phyloP scores from a whole-genome alignment of 768 basidiomycete species.

The Leucocoprinus birnbaumii region DNA sequence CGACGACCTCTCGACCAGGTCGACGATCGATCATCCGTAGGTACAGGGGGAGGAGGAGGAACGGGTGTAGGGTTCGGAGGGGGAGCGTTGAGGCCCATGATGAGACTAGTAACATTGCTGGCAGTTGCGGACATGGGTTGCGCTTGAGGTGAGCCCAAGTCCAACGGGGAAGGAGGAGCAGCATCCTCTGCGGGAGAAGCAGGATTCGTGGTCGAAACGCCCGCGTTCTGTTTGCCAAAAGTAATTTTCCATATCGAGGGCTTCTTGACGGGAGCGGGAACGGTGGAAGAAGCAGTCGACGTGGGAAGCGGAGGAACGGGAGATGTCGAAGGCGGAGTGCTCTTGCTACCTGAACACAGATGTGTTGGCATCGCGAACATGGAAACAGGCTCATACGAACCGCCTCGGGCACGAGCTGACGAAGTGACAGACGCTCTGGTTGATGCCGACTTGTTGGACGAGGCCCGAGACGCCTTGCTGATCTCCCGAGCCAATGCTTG shows the following conservation, averaged over 20 bases:
- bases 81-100: conserved; percentile 65
- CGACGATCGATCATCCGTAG: conserved; percentile 37
- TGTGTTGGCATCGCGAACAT: conserved; percentile 41
- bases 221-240: conserved; percentile 57
- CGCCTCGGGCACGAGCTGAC: conserved; percentile 20
- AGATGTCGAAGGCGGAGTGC: conserved; percentile 11
- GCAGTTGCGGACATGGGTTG: conserved; percentile 63
- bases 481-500: conserved; percentile 85
- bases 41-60: conserved; percentile 18
- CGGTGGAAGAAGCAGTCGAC: conserved; percentile 17
- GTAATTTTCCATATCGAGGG: conserved; percentile 84
- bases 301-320: conserved; percentile 20
- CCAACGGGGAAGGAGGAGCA: conserved; percentile 26
- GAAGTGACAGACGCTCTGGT: conserved; percentile 27
- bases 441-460: conserved; percentile 29
- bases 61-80: conserved; percentile 24
- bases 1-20: conserved; percentile 52
- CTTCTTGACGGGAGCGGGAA: conserved; percentile 59
- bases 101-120: conserved; percentile 71
- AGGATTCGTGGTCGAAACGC: conserved; percentile 26
- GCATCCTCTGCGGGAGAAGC: conserved; percentile 39
- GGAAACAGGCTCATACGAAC: conserved; percentile 41
- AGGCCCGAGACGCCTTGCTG: conserved; percentile 58
- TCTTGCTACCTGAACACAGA: conserved; percentile 22
- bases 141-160: conserved; percentile 22